Conservation (phyloP, 2,329 filamentous ascomycete genomes). For the Fusarium xyrophilum region DNA sequence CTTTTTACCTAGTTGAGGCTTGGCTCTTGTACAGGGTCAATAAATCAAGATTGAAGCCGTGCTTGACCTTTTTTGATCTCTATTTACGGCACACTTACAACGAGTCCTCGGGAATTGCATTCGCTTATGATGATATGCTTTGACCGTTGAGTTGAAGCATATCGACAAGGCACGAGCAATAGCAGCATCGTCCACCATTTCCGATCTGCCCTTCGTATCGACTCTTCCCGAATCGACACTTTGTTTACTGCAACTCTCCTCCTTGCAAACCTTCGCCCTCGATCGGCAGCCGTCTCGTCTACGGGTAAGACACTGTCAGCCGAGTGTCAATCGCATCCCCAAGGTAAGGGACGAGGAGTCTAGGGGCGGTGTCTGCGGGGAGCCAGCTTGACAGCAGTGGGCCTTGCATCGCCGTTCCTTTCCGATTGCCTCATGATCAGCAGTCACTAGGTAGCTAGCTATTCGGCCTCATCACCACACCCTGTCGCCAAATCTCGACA, state of each 20-base stretch:
- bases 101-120: slow-evolving; percentile 3
- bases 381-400: slow-evolving; percentile 37
- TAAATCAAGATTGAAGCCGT: slow-evolving; percentile 13
- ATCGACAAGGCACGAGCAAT: slow-evolving; percentile 7
- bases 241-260: background rate
- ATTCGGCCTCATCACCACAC: slow-evolving; percentile 34
- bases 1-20: slow-evolving; percentile 15
- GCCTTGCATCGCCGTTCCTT: slow-evolving; percentile 37
- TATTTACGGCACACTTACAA: slow-evolving; percentile 19
- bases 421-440: slow-evolving; percentile 41
- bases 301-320: slow-evolving; percentile 2
- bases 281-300: slow-evolving; percentile 14
- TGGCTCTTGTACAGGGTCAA: slow-evolving; percentile 11
- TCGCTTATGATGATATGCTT: slow-evolving; percentile 8
- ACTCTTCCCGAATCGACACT: background rate
- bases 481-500: slow-evolving; percentile 32
- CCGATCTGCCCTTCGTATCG: background rate
- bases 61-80: slow-evolving; percentile 3
- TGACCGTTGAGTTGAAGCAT: background rate
- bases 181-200: background rate
- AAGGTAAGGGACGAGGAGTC: slow-evolving; percentile 16
- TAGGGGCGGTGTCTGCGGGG: slow-evolving; percentile 17
- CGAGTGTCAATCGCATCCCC: slow-evolving; percentile 11
- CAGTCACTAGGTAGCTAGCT: slow-evolving; percentile 22
- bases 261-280: background rate